Percentiles rank a stretch among this genome's conserved stretches.
Evolutionary conservation across 768 basidiomycete genomes (phyloP).

Genomic region (Mrakia blollopis): DNA sequence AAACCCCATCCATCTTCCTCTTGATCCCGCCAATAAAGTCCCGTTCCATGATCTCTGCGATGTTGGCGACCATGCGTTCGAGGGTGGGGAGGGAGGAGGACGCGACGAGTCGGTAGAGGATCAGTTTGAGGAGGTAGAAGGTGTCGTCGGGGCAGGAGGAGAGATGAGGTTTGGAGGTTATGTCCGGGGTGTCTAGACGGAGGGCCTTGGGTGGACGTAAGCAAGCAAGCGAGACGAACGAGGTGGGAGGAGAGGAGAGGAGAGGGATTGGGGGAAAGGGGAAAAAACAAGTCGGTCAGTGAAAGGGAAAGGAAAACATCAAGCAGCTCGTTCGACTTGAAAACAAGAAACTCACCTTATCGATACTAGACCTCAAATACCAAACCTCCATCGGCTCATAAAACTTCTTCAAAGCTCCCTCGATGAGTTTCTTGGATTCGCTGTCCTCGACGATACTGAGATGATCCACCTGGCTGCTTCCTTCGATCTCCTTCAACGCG

Average conservation of each 20-base stretch:
- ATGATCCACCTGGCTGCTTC: conserved; percentile 12
- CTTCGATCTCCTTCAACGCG: background rate
- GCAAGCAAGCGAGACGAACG: conserved; percentile 6
- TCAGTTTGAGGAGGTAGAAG: conserved; percentile 88
- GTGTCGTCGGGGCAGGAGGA: conserved; percentile 66
- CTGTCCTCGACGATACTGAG: conserved; percentile 38
- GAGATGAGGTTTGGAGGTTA: conserved; percentile 54
- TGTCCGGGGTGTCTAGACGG: conserved; percentile 69
- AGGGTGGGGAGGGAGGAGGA: conserved; percentile 64
- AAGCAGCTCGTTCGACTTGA: too few species aligned
- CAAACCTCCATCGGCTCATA: conserved; percentile 87
- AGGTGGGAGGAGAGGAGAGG: background rate
- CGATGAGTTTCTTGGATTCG: conserved; percentile 52
- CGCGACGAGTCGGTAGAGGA: conserved; percentile 69
- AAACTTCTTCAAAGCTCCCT: conserved; percentile 62
- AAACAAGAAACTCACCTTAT: conserved; percentile 68
- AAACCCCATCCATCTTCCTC: conserved; percentile 77
- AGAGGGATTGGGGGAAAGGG: background rate
- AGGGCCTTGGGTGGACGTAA: conserved; percentile 62
- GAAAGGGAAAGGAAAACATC: too few species aligned
- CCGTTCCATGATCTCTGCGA: conserved; percentile 70
- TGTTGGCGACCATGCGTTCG: conserved; percentile 56
- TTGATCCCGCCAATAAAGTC: conserved; percentile 78
- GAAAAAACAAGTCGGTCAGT: too few species aligned
- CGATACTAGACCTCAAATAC: conserved; percentile 79